These are phyloP conservation scores for Aspergillus sp. DNA, from an alignment of 2,329 filamentous ascomycete genomes.

Conservation along the genomic window DNA sequence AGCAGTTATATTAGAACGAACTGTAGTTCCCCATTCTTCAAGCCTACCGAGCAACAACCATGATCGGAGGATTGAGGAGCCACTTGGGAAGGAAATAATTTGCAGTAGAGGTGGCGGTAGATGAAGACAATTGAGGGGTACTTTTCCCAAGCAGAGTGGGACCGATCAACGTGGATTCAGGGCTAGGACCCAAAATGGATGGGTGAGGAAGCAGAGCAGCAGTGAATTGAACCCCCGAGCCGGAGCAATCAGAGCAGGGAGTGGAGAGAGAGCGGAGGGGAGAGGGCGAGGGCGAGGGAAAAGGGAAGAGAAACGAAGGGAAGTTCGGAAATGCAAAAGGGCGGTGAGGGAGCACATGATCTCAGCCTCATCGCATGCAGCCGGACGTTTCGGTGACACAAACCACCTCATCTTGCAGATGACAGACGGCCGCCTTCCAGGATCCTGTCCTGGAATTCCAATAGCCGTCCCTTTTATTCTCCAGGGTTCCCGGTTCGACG, in stretches of 20 bases:
- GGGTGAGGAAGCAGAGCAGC: background rate
- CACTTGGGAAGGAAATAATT: background rate
- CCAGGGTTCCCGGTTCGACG: background rate
- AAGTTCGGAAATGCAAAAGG: constrained; percentile 19
- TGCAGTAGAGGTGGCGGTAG: background rate
- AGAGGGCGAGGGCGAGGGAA: constrained; percentile 9
- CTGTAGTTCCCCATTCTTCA: constrained; percentile 36
- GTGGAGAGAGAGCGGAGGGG: constrained; percentile 13
- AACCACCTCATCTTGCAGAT: background rate
- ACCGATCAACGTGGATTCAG: background rate
- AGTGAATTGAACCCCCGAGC: background rate
- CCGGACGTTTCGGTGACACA: background rate
- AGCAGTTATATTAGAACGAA: constrained; percentile 30
- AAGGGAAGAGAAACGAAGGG: constrained; percentile 16
- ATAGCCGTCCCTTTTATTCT: background rate
- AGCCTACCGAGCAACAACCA: constrained; percentile 28
- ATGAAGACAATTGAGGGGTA: constrained; percentile 8
- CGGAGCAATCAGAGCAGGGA: constrained; percentile 14
- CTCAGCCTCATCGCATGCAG: constrained; percentile 20
- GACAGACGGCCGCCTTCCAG: background rate
- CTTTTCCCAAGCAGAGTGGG: background rate
- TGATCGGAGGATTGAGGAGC: constrained; percentile 18
- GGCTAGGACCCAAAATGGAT: background rate
- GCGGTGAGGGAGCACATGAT: constrained; percentile 31
- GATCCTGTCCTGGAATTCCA: background rate